Evolutionary conservation across 2,329 filamentous ascomycete genomes (phyloP), one percentile per base, ranked within the genome.

Genomic region (Penicillium sp.): DNA sequence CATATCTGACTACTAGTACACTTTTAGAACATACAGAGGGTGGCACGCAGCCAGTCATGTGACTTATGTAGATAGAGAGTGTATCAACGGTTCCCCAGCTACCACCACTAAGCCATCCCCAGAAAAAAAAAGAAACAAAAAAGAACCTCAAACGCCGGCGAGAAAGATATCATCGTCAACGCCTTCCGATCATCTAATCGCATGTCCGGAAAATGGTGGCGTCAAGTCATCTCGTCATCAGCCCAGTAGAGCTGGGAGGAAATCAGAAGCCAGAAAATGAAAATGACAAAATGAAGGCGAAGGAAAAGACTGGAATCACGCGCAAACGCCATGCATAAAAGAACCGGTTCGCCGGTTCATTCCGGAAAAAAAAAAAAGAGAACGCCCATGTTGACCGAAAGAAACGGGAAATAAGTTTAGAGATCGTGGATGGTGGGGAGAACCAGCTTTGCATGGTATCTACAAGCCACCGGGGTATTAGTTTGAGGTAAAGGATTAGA

Each of bases 191-290:
- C 55, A 42, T 46, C 49, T 19, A 54, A 46, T 56, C 53, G 41
- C 49, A 56, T 56, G 55, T 56, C 50, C 56, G 56, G 61, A 60
- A 61, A 43, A 56, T 53, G 28, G 28, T 38, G 63, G 57, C 57
- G 63, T 61, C 50, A 56, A 65, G 60, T 62, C 63, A 59, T 57
- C 55, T 57, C 47, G 55, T 54, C 45, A 52, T 61, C 64, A 60
- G 53, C 53, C 47, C 47, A 55, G 47, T 57, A 46, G 46, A 36
- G 51, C 31, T 51, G 37, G 46, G 43, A 46, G 53, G 26, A 47
- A 56, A 56, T 19, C 52, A 50, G 33, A 58, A 43, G 37, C 50
- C 50, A 55, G 40, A 50, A 45, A 45, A 52, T 37, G 46, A 33
- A 33, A 43, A 48, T 48, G 37, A 56, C 47, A 55, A 58, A 56